A percentile compares a stretch with the other conserved stretches of the same genome.
Conservation (phyloP, 2,329 filamentous ascomycete species). For the Graphiopsis chlorocephala region DNA sequence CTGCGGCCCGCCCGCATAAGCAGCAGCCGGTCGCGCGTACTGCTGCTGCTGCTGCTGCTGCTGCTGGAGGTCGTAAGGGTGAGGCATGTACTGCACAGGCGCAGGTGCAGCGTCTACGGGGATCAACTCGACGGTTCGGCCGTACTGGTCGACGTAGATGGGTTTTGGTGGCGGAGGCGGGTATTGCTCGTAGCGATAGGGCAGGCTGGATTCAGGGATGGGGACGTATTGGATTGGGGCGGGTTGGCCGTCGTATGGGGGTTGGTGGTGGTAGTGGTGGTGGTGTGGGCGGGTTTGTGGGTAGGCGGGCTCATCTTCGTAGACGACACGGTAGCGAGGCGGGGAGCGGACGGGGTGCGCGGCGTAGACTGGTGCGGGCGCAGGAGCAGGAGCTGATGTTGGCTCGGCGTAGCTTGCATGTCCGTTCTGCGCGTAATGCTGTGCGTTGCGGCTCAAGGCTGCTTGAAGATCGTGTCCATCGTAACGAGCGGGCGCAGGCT, state of each 20-base stretch:
- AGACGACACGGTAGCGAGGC: slow-evolving; percentile 25
- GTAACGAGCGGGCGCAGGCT: slow-evolving; percentile 15
- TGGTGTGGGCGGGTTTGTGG: slow-evolving; percentile 18
- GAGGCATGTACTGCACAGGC: slow-evolving; percentile 27
- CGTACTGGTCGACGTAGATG: slow-evolving; percentile 36
- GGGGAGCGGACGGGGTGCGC: slow-evolving; percentile 19
- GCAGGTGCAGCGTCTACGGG: slow-evolving; percentile 29
- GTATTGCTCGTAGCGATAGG: slow-evolving; percentile 21
- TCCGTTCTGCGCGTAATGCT: slow-evolving; percentile 10
- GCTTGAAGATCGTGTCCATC: slow-evolving; percentile 19
- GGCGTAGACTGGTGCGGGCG: slow-evolving; percentile 20
- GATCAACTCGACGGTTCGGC: slow-evolving; percentile 29
- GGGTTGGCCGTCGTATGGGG: slow-evolving; percentile 15
- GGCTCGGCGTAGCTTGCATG: slow-evolving; percentile 21
- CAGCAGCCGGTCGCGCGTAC: not conserved
- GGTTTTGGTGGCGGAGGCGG: slow-evolving; percentile 23
- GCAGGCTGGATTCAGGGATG: slow-evolving; percentile 19
- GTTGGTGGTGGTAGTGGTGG: slow-evolving; percentile 18
- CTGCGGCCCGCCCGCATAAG: not conserved
- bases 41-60: slow-evolving; percentile 14
- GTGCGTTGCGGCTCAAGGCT: slow-evolving; percentile 15
- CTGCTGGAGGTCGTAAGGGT: slow-evolving; percentile 29
- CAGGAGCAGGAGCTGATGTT: slow-evolving; percentile 22
- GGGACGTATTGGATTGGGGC: slow-evolving; percentile 27
- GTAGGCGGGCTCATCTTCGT: slow-evolving; percentile 26